phyloP scores from a whole-genome alignment of 2,329 filamentous ascomycete species.

The Penicillium sp. region DNA sequence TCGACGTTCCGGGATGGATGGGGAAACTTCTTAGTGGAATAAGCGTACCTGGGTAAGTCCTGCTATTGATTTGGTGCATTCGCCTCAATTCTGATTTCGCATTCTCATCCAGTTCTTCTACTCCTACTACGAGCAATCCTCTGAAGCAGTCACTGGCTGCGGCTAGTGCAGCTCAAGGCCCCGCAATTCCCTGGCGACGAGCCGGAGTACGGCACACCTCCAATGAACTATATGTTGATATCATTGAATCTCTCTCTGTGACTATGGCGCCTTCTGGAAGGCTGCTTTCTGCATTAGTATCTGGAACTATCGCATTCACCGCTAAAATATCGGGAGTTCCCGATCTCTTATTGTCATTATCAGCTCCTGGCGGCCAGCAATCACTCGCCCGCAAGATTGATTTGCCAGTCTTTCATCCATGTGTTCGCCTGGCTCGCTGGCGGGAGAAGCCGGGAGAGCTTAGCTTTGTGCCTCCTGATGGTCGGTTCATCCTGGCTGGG shows the following conservation, averaged over 20 bases:
- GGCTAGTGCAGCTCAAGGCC: slow-evolving; percentile 39
- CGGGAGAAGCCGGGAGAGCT: slow-evolving; percentile 83
- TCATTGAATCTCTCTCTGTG: slow-evolving; percentile 85
- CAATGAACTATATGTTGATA: slow-evolving; percentile 95
- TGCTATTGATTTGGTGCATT: background rate
- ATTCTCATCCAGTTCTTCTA: slow-evolving; percentile 30
- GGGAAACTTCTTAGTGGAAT: slow-evolving; percentile 87
- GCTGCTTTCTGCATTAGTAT: slow-evolving; percentile 80
- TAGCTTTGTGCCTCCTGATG: slow-evolving; percentile 95
- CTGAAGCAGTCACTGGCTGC: slow-evolving; percentile 43
- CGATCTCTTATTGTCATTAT: slow-evolving; percentile 79
- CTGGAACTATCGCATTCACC: slow-evolving; percentile 92
- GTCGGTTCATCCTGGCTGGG: slow-evolving; percentile 86
- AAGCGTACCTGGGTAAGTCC: slow-evolving; percentile 70
- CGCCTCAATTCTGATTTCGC: background rate
- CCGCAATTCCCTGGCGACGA: slow-evolving; percentile 79
- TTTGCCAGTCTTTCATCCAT: slow-evolving; percentile 92
- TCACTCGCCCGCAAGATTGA: slow-evolving; percentile 74
- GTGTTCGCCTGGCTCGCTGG: slow-evolving; percentile 88
- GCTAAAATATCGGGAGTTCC: slow-evolving; percentile 93
- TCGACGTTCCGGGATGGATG: slow-evolving; percentile 88
- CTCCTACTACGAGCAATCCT: slow-evolving; percentile 40
- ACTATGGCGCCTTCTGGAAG: slow-evolving; percentile 88
- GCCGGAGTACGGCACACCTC: slow-evolving; percentile 93
- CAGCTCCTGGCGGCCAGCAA: slow-evolving; percentile 77